These are phyloP conservation scores for Phytopythium oedochilum DNA, from an alignment of 352 stramenopile species.

Conservation along the genomic window DNA sequence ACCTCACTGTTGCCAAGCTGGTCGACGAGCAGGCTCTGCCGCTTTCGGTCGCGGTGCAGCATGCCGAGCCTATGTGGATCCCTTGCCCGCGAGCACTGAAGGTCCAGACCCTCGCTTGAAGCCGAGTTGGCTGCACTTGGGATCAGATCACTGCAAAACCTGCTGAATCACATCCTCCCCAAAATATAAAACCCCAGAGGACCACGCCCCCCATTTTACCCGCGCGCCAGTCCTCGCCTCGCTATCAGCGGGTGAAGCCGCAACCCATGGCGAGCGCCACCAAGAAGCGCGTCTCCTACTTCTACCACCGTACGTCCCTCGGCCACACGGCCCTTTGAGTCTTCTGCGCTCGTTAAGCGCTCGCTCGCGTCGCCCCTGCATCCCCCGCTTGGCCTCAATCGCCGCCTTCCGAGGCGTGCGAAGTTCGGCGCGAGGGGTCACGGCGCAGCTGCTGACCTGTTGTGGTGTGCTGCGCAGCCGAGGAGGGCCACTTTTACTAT, in stretches of 20 bases:
- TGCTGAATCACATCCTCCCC: not conserved
- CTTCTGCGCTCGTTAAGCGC: too few species aligned
- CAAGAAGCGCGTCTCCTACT: slow-evolving; percentile 84
- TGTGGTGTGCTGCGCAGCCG: slow-evolving; percentile 49
- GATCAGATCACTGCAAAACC: too few species aligned
- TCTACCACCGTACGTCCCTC: slow-evolving; percentile 72
- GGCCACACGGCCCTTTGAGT: too few species aligned
- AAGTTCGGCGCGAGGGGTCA: not conserved
- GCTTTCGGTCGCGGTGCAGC: too few species aligned
- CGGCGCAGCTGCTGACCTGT: too few species aligned
- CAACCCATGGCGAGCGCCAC: slow-evolving; percentile 31
- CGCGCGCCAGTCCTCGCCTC: not conserved
- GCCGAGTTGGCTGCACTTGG: too few species aligned
- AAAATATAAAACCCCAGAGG: not conserved
- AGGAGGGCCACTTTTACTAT: slow-evolving; percentile 98
- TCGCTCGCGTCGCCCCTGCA: not conserved
- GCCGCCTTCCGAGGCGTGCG: not conserved
- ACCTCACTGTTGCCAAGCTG: too few species aligned
- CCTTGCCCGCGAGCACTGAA: too few species aligned
- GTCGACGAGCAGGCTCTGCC: too few species aligned
- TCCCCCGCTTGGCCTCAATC: not conserved
- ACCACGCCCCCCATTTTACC: not conserved
- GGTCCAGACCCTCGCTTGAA: too few species aligned
- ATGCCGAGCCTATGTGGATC: too few species aligned
- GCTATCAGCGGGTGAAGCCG: too few species aligned